These are phyloP conservation scores for Boletus vermiculosoides DNA, from an alignment of 768 basidiomycete species.

Conservation along the genomic window DNA sequence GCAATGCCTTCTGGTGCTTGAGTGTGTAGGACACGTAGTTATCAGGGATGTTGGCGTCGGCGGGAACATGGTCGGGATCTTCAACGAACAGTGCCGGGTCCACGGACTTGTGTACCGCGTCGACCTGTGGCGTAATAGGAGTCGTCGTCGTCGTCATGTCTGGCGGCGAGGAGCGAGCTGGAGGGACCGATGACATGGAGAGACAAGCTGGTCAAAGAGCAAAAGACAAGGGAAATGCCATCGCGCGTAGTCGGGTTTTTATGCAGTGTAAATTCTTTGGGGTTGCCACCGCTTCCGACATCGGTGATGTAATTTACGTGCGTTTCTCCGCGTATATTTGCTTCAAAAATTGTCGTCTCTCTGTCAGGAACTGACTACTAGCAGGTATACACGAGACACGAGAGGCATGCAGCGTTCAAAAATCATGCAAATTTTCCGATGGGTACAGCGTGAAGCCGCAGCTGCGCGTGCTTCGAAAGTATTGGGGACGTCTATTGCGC, in stretches of 20 bases:
- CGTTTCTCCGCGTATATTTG: not conserved
- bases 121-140: constrained; percentile 7
- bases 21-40: constrained; percentile 81
- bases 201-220: constrained; percentile 23
- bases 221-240: constrained; percentile 9
- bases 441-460: not conserved
- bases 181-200: constrained; percentile 28
- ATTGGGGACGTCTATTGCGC: constrained; percentile 16
- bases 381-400: not conserved
- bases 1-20: constrained; percentile 62
- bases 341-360: not conserved
- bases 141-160: constrained; percentile 14
- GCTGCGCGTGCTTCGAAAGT: constrained; percentile 8
- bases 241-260: constrained; percentile 17
- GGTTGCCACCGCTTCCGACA: constrained; percentile 25
- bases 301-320: not conserved
- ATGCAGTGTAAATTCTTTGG: constrained; percentile 36
- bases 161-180: constrained; percentile 16
- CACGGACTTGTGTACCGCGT: not conserved
- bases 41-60: constrained; percentile 67
- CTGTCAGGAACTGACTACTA: not conserved
- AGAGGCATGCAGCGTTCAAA: not conserved
- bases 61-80: constrained; percentile 35
- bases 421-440: not conserved
- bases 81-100: constrained; percentile 18